Conservation (phyloP, 2,329 filamentous ascomycete species). For the Venturiaceae sp. region DNA sequence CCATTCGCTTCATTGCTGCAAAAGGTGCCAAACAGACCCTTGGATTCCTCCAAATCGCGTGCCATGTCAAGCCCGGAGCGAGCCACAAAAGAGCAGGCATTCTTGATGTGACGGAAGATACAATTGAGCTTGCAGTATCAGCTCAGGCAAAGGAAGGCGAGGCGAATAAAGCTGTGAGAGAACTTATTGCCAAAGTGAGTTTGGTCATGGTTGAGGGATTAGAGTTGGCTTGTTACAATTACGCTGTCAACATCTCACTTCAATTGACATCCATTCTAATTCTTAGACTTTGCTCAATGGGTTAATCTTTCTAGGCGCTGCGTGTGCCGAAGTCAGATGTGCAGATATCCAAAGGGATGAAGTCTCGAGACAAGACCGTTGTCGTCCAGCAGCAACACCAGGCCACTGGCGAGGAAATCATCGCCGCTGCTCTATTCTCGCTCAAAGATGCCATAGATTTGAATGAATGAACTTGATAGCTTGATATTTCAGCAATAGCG, state of each 20-base stretch:
- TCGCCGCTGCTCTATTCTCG: too few relatives aligned
- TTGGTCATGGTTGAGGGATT: too few relatives aligned
- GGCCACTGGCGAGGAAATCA: too few relatives aligned
- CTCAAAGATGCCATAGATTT: too few relatives aligned
- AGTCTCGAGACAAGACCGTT: constrained; percentile 55
- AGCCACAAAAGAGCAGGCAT: constrained; percentile 54
- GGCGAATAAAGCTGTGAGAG: constrained; percentile 57
- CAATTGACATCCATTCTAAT: not conserved
- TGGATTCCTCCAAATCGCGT: constrained; percentile 46
- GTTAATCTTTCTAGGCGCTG: constrained; percentile 35
- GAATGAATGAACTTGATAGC: too few relatives aligned
- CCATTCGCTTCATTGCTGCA: constrained; percentile 18
- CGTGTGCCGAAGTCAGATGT: constrained; percentile 54
- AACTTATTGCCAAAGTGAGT: constrained; percentile 50
- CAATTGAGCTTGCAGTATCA: constrained; percentile 55
- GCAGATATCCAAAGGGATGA: constrained; percentile 51
- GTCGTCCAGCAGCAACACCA: not conserved
- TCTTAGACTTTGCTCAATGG: not conserved
- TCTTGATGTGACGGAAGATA: constrained; percentile 42
- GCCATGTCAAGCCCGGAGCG: constrained; percentile 58
- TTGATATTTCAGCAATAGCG: too few relatives aligned
- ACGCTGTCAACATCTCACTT: not conserved
- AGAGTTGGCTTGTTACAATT: not conserved
- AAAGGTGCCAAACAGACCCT: constrained; percentile 14
- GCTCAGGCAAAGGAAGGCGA: constrained; percentile 58